A percentile compares a stretch with the other conserved stretches of the same genome.
These are phyloP conservation scores for Termitomyces sp. DNA, from an alignment of 768 basidiomycete genomes.

Conservation along the genomic window DNA sequence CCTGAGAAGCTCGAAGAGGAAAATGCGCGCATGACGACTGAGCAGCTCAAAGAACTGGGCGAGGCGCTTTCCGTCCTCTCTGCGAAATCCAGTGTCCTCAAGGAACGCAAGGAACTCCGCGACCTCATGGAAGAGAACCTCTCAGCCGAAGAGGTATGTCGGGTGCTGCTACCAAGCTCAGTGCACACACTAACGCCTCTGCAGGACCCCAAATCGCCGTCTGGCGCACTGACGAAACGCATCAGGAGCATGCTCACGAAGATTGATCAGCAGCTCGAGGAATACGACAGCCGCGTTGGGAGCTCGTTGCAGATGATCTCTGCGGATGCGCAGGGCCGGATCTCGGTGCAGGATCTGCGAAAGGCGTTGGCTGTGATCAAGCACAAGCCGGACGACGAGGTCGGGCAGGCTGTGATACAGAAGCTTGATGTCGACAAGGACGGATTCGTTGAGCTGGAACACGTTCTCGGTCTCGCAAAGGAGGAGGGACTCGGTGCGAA, in stretches of 20 bases:
- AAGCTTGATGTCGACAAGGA: constrained; percentile 97
- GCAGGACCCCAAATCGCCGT: constrained; percentile 75
- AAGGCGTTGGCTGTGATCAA: constrained; percentile 91
- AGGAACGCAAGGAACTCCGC: constrained; percentile 90
- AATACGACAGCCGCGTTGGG: constrained; percentile 86
- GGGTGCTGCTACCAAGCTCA: neutral
- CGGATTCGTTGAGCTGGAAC: constrained; percentile 92
- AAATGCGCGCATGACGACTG: constrained; percentile 94
- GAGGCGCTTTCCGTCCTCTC: constrained; percentile 89
- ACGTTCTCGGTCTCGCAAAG: constrained; percentile 83
- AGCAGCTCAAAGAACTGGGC: constrained; percentile 90
- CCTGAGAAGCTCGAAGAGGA: constrained; percentile 57
- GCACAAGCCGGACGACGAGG: constrained; percentile 87
- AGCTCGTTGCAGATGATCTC: constrained; percentile 83
- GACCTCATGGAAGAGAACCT: constrained; percentile 93
- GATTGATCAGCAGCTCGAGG: constrained; percentile 87
- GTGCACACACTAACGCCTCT: constrained; percentile 1
- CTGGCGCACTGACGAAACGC: constrained; percentile 88
- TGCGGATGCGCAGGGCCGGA: constrained; percentile 80
- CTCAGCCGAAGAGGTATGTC: constrained; percentile 73
- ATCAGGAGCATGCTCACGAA: constrained; percentile 95
- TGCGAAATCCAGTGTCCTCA: constrained; percentile 90
- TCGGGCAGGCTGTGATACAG: constrained; percentile 80
- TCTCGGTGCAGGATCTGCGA: constrained; percentile 83
- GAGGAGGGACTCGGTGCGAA: constrained; percentile 78